Evolutionary conservation across 169 alveolate genomes (phyloP).

Genomic region (Eimeria tenella): DNA sequence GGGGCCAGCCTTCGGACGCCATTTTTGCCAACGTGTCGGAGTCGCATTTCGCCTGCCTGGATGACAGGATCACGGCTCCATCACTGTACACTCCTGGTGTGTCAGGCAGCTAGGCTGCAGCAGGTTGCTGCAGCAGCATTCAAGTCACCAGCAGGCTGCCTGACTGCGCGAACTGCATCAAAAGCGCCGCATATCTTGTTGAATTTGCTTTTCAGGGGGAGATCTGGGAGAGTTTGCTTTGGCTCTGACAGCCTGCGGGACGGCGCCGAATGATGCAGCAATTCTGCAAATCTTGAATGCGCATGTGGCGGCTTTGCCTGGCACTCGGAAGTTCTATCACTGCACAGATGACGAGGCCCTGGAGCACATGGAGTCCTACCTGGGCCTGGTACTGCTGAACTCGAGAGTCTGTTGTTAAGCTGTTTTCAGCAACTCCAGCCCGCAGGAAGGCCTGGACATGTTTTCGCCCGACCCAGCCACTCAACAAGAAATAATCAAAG

Average conservation of each 20-base stretch:
- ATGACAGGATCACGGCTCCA: slow-evolving; percentile 71
- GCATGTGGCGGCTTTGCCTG: slow-evolving; percentile 43
- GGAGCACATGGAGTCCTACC: slow-evolving; percentile 55
- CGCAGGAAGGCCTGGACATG: slow-evolving; percentile 74
- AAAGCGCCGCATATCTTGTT: background rate
- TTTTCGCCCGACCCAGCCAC: slow-evolving; percentile 60
- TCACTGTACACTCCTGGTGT: slow-evolving; percentile 71
- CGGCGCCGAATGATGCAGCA: slow-evolving; percentile 59
- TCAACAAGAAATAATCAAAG: slow-evolving; percentile 59
- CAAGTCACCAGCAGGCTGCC: no score
- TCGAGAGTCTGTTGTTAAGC: background rate
- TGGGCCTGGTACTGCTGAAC: slow-evolving; percentile 37
- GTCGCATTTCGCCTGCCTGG: slow-evolving; percentile 63
- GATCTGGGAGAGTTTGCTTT: slow-evolving; percentile 74
- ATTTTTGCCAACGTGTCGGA: slow-evolving; percentile 54
- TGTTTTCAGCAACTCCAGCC: background rate
- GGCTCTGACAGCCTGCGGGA: slow-evolving; percentile 70
- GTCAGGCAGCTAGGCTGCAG: background rate
- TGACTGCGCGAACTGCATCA: no score
- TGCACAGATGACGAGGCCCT: slow-evolving; percentile 77
- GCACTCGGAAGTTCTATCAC: slow-evolving; percentile 51
- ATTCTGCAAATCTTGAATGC: slow-evolving; percentile 37
- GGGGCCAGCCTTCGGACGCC: slow-evolving; percentile 78
- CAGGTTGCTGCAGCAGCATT: background rate
- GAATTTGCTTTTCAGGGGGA: slow-evolving; percentile 46